Evolutionary conservation across 352 stramenopile genomes (phyloP).

Genomic region (Pythium chondricola): DNA sequence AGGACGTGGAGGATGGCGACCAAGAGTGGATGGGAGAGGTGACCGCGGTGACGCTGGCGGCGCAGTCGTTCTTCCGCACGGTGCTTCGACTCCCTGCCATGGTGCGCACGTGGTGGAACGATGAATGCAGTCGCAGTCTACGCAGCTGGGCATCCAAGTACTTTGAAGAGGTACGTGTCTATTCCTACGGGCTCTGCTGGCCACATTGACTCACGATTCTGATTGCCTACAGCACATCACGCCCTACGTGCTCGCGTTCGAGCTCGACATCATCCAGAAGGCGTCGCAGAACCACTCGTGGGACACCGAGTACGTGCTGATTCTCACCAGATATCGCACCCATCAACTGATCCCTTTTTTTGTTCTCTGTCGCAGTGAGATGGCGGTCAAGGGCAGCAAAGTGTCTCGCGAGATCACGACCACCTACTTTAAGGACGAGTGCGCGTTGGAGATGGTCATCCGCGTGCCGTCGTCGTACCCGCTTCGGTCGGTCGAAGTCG

Average conservation of each 20-base stretch:
- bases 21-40: slow-evolving; percentile 1
- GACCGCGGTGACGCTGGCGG: slow-evolving; percentile 31
- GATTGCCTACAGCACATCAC: slow-evolving; percentile 66
- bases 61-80: slow-evolving; percentile 76
- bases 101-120: slow-evolving; percentile 88
- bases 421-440: slow-evolving; percentile 92
- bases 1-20: slow-evolving; percentile 21
- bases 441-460: slow-evolving; percentile 87
- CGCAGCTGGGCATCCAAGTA: slow-evolving; percentile 85
- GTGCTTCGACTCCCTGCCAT: slow-evolving; percentile 78
- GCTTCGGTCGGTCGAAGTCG: slow-evolving; percentile 87
- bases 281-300: slow-evolving; percentile 46
- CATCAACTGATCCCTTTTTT: background rate
- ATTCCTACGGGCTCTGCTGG: too few species aligned
- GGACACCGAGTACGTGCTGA: slow-evolving; percentile 61
- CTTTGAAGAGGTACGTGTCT: slow-evolving; percentile 72
- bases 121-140: slow-evolving; percentile 75
- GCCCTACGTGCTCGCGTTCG: slow-evolving; percentile 63
- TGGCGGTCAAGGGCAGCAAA: slow-evolving; percentile 81
- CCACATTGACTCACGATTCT: too few species aligned
- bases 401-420: slow-evolving; percentile 87
- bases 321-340: too few species aligned
- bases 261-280: slow-evolving; percentile 73
- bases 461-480: slow-evolving; percentile 84
- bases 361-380: slow-evolving; percentile 37